Percentiles rank a stretch among this genome's conserved stretches.
These are phyloP conservation scores for Petasospora fabianii DNA, from an alignment of 1,139 yeast genomes.

Conservation along the genomic window DNA sequence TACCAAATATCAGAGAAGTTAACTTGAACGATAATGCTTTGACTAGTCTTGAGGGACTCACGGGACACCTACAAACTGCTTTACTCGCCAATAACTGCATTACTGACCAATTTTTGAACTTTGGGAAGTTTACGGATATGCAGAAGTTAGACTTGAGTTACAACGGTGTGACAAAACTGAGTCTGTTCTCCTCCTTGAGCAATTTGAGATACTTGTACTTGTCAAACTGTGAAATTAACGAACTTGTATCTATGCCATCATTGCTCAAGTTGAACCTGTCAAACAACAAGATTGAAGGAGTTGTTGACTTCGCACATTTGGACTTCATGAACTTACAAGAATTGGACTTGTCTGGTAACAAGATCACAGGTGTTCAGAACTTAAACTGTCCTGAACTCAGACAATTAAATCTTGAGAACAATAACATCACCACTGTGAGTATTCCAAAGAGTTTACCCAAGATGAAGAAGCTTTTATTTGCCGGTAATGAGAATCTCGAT, in stretches of 20 bases:
- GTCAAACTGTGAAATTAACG: slow-evolving; percentile 16
- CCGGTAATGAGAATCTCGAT: slow-evolving; percentile 5
- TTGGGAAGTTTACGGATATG: slow-evolving; percentile 15
- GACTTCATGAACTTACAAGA: slow-evolving; percentile 12
- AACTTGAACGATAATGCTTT: slow-evolving; percentile 32
- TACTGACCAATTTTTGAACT: slow-evolving; percentile 25
- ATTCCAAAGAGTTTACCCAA: slow-evolving; percentile 3
- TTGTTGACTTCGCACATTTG: slow-evolving; percentile 11
- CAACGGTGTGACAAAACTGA: slow-evolving; percentile 21
- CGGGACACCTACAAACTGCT: slow-evolving; percentile 28
- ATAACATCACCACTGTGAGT: slow-evolving; percentile 6
- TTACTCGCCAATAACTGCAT: slow-evolving; percentile 30
- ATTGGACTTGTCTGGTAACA: slow-evolving; percentile 16
- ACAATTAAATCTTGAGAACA: slow-evolving; percentile 11
- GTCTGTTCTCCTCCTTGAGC: slow-evolving; percentile 14
- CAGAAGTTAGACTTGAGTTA: slow-evolving; percentile 19
- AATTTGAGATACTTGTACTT: slow-evolving; percentile 19
- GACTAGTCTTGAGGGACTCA: slow-evolving; percentile 34
- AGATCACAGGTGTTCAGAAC: slow-evolving; percentile 11
- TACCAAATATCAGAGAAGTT: slow-evolving; percentile 33
- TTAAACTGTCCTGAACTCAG: slow-evolving; percentile 7
- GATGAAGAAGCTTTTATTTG: slow-evolving; percentile 10
- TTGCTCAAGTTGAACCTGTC: slow-evolving; percentile 21
- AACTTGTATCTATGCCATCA: slow-evolving; percentile 16
- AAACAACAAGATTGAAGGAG: slow-evolving; percentile 16